A percentile compares a stretch with the other conserved stretches of the same genome.
These are phyloP conservation scores for Pythium biforme DNA, from an alignment of 352 stramenopile species.

Conservation along the genomic window DNA sequence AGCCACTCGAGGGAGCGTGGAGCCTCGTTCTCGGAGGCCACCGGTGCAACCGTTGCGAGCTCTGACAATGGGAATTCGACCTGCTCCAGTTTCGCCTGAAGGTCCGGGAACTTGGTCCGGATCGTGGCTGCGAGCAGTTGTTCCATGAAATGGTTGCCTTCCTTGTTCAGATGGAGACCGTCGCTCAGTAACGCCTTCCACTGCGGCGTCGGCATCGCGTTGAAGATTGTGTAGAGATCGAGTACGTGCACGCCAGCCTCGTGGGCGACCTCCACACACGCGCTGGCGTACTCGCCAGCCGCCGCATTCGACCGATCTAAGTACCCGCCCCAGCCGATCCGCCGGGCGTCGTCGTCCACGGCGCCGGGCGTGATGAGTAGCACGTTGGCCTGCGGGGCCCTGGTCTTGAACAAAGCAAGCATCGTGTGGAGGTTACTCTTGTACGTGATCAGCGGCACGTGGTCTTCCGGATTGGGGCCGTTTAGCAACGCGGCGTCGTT, in stretches of 20 bases:
- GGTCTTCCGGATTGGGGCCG: conserved; percentile 33
- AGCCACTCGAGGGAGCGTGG: no score
- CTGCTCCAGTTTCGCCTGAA: conserved; percentile 9
- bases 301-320: conserved; percentile 42
- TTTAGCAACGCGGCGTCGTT: conserved; percentile 46
- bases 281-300: conserved; percentile 41
- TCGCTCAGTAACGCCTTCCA: conserved; percentile 42
- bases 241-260: conserved; percentile 33
- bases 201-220: conserved; percentile 27
- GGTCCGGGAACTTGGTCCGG: conserved; percentile 6
- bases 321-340: conserved; percentile 1
- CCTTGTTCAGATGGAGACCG: conserved; percentile 51
- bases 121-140: conserved; percentile 20
- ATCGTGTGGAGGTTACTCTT: conserved; percentile 39
- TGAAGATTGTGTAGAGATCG: conserved; percentile 52
- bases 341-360: conserved; percentile 35
- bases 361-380: conserved; percentile 55
- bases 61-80: conserved; percentile 6
- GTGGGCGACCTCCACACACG: conserved; percentile 39
- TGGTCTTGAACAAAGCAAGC: conserved; percentile 27
- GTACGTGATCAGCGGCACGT: conserved; percentile 47
- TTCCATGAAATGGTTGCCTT: conserved; percentile 47
- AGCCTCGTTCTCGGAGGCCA: no score
- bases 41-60: no score
- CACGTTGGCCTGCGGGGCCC: conserved; percentile 33